Conservation (phyloP, 441 rosid genomes). For the Jatropha multifida region DNA sequence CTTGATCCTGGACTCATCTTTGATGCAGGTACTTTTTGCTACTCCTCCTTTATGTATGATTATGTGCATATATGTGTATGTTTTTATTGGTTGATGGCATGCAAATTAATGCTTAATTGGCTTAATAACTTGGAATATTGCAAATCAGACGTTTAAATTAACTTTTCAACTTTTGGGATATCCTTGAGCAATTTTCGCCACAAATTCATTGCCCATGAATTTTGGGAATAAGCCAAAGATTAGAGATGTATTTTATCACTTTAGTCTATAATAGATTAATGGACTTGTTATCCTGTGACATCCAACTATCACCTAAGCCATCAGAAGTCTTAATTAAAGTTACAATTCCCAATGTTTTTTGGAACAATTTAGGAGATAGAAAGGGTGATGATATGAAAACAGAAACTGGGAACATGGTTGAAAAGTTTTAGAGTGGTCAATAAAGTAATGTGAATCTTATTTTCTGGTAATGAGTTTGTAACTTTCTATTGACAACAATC, state of each 20-base stretch:
- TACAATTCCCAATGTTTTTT: neutral
- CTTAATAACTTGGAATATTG: neutral
- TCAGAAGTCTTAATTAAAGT: neutral
- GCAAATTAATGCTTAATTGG: neutral
- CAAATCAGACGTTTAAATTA: neutral
- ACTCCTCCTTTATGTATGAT: neutral
- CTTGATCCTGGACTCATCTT: conserved; percentile 95
- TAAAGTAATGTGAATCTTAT: too few relatives aligned
- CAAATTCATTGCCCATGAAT: too few relatives aligned
- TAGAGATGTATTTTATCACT: too few relatives aligned
- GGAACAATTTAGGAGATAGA: too few relatives aligned
- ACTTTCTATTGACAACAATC: too few relatives aligned
- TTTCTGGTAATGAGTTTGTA: too few relatives aligned
- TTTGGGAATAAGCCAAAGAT: too few relatives aligned
- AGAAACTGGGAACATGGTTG: too few relatives aligned
- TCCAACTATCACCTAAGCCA: neutral
- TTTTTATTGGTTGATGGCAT: neutral
- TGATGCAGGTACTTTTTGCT: conserved; percentile 63
- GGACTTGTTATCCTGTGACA: neutral
- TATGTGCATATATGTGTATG: neutral
- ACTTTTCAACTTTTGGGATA: too few relatives aligned
- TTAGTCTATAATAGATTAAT: neutral
- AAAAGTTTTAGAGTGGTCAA: too few relatives aligned
- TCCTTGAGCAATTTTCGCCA: too few relatives aligned
- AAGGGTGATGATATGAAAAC: too few relatives aligned